These are phyloP conservation scores for Closterium sp. DNA, from an alignment of 139 green algal genomes.

Conservation along the genomic window DNA sequence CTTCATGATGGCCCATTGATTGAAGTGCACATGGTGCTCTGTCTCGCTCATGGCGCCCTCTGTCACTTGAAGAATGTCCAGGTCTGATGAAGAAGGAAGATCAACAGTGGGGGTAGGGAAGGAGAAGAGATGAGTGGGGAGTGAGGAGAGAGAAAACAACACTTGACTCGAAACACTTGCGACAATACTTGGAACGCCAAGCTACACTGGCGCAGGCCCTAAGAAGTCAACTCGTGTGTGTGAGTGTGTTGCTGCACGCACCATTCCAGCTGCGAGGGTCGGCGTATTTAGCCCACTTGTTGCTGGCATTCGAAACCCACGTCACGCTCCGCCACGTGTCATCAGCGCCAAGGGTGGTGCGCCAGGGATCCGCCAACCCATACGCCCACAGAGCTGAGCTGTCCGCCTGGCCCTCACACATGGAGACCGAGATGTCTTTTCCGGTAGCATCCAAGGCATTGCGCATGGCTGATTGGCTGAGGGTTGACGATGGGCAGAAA, in stretches of 20 bases:
- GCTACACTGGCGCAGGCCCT: no score
- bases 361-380: background rate
- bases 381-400: background rate
- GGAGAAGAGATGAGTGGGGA: no score
- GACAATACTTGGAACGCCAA: no score
- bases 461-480: no score
- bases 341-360: background rate
- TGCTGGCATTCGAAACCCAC: background rate
- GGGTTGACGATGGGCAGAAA: no score
- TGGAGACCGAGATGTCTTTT: background rate
- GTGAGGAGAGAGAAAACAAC: no score
- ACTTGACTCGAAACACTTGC: no score
- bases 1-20: slow-evolving; percentile 34
- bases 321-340: background rate
- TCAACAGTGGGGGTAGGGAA: no score
- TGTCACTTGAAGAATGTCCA: slow-evolving; percentile 26
- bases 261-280: background rate
- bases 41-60: slow-evolving; percentile 8
- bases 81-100: background rate
- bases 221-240: no score
- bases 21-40: slow-evolving; percentile 33
- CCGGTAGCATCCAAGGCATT: background rate
- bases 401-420: background rate
- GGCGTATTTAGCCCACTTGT: background rate
- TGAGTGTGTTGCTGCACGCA: background rate